Conservation (phyloP, 2,329 filamentous ascomycete species). For the Epichloe uncinata region DNA sequence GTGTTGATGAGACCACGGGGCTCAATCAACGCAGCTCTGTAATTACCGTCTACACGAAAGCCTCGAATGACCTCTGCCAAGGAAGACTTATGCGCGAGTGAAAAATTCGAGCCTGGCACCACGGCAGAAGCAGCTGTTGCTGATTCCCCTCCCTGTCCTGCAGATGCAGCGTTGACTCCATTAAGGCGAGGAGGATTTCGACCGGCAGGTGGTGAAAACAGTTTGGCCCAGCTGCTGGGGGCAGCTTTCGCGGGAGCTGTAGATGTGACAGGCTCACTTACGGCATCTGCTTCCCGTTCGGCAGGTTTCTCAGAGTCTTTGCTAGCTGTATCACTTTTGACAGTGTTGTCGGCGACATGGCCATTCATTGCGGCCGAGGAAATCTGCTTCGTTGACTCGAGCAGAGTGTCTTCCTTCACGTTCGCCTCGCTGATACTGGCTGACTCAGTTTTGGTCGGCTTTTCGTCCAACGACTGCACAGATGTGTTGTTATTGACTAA, state of each 20-base stretch:
- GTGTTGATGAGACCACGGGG: conserved; percentile 91
- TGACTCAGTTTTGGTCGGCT: background rate
- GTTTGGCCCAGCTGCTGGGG: conserved; percentile 27
- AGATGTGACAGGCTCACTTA: conserved; percentile 7
- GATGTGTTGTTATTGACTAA: background rate
- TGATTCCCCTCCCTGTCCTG: conserved; percentile 14
- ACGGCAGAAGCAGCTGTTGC: conserved; percentile 6
- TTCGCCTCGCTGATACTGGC: background rate
- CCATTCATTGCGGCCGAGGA: background rate
- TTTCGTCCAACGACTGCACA: background rate
- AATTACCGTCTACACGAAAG: conserved; percentile 52
- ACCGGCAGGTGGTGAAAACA: conserved; percentile 22
- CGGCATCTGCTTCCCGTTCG: conserved; percentile 8
- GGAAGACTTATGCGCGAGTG: conserved; percentile 38
- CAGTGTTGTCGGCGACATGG: background rate
- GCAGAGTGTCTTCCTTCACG: background rate
- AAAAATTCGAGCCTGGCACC: conserved; percentile 21
- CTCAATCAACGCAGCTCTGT: conserved; percentile 71
- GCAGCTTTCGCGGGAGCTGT: conserved; percentile 16
- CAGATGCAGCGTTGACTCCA: conserved; percentile 15
- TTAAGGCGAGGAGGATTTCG: conserved; percentile 8
- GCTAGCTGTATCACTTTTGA: conserved; percentile 8
- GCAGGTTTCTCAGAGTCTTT: conserved; percentile 13
- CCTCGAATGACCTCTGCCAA: conserved; percentile 64
- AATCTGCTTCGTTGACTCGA: background rate